Evolutionary conservation across 2,329 filamentous ascomycete species (phyloP), one percentile per base, ranked within the genome.

Genomic region (Coleophoma cylindrospora): DNA sequence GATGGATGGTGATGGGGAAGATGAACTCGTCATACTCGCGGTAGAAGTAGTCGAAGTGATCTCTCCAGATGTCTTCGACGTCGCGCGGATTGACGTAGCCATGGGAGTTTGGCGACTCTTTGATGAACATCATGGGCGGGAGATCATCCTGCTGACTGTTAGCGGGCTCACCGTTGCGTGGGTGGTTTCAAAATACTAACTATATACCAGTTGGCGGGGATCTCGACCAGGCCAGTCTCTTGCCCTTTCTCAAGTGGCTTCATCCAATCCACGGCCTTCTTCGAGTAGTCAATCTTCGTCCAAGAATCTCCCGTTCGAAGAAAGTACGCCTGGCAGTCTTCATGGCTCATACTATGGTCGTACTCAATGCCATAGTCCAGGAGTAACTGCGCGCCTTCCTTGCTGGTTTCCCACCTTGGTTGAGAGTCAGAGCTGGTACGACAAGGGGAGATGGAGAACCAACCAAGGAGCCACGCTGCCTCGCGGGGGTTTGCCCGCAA

Each of bases 1-100:
- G 86, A 65, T 90, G 86, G 34, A 89, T 84, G 0, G 86, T 90
- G 66, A 90, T 86, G 0, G 87, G 86, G 58, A 89, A 89, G 47
- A 89, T 78, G 54, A 89, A 89, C 57, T 87, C 83, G 57, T 90
- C 85, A 54, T 88, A 85, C 65, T 90, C 84, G 32, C 85, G 74
- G 64, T 90, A 90, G 60, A 87, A 89, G 66, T 89, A 89, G 58
- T 84, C 77, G 52, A 86, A 86, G 55, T 86, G 81, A 53, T 86
- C 80, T 43, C 54, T 48, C 52, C 55, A 57, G 33, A 85, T 74
- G 27, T 82, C 79, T 59, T 86, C 81, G 1, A 86, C 75, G 53
- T 83, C 80, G 14, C 76, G 68, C 1, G 75, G 69, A 52, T 73
- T 71, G 3, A 75, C 71, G 69, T 69, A 61, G 12, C 84, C 84